Conservation (phyloP, 1,284 basidiomycete genomes). For the Apiotrichum montevideense region DNA sequence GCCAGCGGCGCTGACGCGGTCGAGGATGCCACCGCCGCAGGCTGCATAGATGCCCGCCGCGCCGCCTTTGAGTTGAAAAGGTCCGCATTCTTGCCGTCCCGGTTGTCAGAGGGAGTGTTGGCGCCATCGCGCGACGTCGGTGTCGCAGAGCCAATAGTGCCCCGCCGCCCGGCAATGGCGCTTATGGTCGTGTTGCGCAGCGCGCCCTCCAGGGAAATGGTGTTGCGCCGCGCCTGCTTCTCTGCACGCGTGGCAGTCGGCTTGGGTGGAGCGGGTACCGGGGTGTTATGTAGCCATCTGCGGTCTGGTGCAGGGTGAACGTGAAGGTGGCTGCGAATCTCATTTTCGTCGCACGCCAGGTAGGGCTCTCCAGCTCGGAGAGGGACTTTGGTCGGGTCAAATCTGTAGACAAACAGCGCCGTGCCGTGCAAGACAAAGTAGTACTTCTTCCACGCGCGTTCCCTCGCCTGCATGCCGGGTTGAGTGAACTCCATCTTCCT, state of each 20-base stretch:
- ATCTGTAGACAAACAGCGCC: constrained; percentile 73
- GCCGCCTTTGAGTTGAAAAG: constrained; percentile 26
- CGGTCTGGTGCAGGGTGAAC: constrained; percentile 46
- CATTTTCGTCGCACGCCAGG: constrained; percentile 22
- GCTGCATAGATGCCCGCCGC: constrained; percentile 2
- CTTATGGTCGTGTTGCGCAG: constrained; percentile 4
- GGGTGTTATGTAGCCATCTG: constrained; percentile 15
- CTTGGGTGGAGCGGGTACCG: background rate
- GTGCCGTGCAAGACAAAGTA: constrained; percentile 93
- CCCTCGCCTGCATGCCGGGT: constrained; percentile 78
- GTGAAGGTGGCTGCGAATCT: constrained; percentile 43
- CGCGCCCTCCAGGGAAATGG: constrained; percentile 9
- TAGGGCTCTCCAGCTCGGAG: constrained; percentile 26
- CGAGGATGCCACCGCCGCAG: constrained; percentile 10
- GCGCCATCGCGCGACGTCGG: background rate
- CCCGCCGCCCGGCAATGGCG: constrained; percentile 4
- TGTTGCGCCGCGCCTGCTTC: constrained; percentile 10
- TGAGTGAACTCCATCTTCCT: constrained; percentile 89
- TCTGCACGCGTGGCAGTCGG: background rate
- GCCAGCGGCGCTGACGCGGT: constrained; percentile 20
- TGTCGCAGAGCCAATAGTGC: constrained; percentile 3
- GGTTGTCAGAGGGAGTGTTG: background rate
- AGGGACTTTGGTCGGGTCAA: constrained; percentile 50
- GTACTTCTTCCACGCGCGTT: constrained; percentile 83
- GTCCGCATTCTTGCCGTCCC: constrained; percentile 33